Base-by-base conservation (phyloP, 2,329 filamentous ascomycete species). In the Aureobasidium sp. region DNA sequence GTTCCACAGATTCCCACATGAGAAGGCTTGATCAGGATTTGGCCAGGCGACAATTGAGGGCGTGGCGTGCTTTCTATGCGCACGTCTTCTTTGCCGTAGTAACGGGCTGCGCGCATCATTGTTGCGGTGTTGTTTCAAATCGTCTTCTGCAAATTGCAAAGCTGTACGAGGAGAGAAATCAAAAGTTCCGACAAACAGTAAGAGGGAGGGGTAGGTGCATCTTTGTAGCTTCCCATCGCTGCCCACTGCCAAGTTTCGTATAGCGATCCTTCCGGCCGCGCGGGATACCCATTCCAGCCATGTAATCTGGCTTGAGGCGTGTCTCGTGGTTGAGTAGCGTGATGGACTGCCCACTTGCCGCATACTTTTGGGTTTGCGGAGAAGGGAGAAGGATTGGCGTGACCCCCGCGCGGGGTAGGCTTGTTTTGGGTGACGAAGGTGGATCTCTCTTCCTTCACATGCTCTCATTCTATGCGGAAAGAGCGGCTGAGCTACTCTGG, bases 21-120 rank as follows among this genome's bases (percentile, higher is more conserved):
- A 5, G 36, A 43, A 37, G 57, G 57, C 24, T 61, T 61, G 8
- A 61, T 61, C 1, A 61, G 47, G 66, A 87, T 77, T 69, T 86
- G 79, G 1, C 80, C 80, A 9, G 77, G 71, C 5, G 77, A 74
- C 61, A 81, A 80, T 8, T 70, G 65, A 1, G 81, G 79, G 52
- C 77, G 74, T 4, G 76, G 76, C 29, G 84, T 70, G 64, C 81
- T 69, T 65, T 84, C 81, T 65, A 84, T 76, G 44, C 81, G 75
- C 61, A 85, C 78, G 67, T 85, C 81, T 65, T 80, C 77, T 63
- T 78, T 79, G 17, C 81, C 82, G 68, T 84, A 80, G 66, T 81
- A 85, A 67, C 80, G 74, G 27, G 80, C 78, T 51, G 82, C 82
- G 66, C 77, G 77, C 82, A 84, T 84, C 26, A 50, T 62, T 6